A percentile compares a stretch with the other conserved stretches of the same genome.
phyloP scores from a whole-genome alignment of 2,329 filamentous ascomycete genomes.

The Neurospora sp. region DNA sequence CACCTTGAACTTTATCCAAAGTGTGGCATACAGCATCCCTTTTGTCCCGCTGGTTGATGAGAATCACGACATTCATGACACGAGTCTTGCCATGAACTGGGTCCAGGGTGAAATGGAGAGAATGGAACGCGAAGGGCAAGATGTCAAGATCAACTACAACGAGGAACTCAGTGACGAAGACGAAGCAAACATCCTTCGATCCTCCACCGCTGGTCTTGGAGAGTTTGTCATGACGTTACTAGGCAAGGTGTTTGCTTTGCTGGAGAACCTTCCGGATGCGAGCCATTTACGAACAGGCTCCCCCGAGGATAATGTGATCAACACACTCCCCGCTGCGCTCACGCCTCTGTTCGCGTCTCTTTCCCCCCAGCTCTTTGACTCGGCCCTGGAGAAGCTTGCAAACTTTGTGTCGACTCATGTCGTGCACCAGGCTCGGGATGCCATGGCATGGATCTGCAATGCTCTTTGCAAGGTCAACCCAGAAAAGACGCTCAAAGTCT shows the following conservation, averaged over 20 bases:
- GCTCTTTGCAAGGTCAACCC: slow-evolving; percentile 92
- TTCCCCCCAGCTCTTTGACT: slow-evolving; percentile 86
- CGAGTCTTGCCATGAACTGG: slow-evolving; percentile 78
- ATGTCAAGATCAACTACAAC: slow-evolving; percentile 77
- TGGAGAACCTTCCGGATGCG: slow-evolving; percentile 91
- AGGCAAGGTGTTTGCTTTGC: slow-evolving; percentile 85
- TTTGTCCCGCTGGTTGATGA: slow-evolving; percentile 72
- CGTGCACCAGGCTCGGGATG: slow-evolving; percentile 91
- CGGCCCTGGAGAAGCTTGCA: slow-evolving; percentile 83
- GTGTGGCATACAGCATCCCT: slow-evolving; percentile 91
- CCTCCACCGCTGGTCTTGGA: slow-evolving; percentile 85
- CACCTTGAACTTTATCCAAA: slow-evolving; percentile 89
- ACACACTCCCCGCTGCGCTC: slow-evolving; percentile 83
- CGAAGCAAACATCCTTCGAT: slow-evolving; percentile 79
- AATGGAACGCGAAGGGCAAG: slow-evolving; percentile 79
- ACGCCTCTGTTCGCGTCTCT: slow-evolving; percentile 83
- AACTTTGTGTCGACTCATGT: slow-evolving; percentile 89
- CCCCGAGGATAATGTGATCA: slow-evolving; percentile 94
- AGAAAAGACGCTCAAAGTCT: slow-evolving; percentile 80
- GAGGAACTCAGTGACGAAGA: slow-evolving; percentile 74
- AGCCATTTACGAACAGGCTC: slow-evolving; percentile 80
- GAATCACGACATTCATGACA: slow-evolving; percentile 58
- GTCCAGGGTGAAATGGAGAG: slow-evolving; percentile 89
- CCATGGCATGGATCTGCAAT: slow-evolving; percentile 98
- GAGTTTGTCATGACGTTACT: slow-evolving; percentile 88